Percentiles rank a stretch among this genome's conserved stretches.
Evolutionary conservation across 2,329 filamentous ascomycete genomes (phyloP).

Genomic region (Ceratocystis variospora): DNA sequence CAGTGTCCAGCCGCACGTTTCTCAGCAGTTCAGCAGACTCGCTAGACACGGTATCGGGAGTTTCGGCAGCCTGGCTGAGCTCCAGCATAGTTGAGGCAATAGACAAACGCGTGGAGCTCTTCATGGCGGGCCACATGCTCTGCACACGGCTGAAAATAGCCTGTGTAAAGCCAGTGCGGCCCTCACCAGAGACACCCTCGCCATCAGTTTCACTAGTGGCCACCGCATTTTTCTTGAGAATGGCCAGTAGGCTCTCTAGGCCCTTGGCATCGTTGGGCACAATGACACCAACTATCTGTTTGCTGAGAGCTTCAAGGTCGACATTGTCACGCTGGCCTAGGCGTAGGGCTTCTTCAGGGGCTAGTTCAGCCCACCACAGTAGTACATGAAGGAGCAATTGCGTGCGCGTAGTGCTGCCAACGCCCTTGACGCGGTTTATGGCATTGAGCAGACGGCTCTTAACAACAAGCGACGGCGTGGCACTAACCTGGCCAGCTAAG

Average conservation of each 20-base stretch:
- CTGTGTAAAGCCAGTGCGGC: constrained; percentile 42
- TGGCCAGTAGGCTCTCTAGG: constrained; percentile 38
- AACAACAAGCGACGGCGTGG: constrained; percentile 52
- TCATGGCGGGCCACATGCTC: constrained; percentile 60
- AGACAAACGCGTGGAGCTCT: constrained; percentile 44
- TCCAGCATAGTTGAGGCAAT: constrained; percentile 51
- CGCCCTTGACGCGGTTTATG: constrained; percentile 58
- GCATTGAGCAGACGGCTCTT: constrained; percentile 60
- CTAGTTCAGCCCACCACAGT: constrained; percentile 50
- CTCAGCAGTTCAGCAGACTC: constrained; percentile 61
- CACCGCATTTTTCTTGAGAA: constrained; percentile 27
- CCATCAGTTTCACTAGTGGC: constrained; percentile 23
- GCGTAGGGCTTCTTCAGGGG: constrained; percentile 35
- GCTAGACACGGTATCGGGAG: constrained; percentile 24
- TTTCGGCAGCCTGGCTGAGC: constrained; percentile 37
- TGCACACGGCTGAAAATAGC: constrained; percentile 56
- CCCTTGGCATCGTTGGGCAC: constrained; percentile 40
- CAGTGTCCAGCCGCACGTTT: constrained; percentile 57
- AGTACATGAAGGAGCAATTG: constrained; percentile 65
- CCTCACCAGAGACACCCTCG: constrained; percentile 25
- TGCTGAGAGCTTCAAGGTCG: constrained; percentile 32
- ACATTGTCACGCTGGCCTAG: constrained; percentile 30
- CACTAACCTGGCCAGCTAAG: constrained; percentile 56
- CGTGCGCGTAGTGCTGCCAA: constrained; percentile 54
- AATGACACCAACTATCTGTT: constrained; percentile 37